phyloP scores from a whole-genome alignment of 2,329 filamentous ascomycete species.

The Cadophora luteo-olivacea region DNA sequence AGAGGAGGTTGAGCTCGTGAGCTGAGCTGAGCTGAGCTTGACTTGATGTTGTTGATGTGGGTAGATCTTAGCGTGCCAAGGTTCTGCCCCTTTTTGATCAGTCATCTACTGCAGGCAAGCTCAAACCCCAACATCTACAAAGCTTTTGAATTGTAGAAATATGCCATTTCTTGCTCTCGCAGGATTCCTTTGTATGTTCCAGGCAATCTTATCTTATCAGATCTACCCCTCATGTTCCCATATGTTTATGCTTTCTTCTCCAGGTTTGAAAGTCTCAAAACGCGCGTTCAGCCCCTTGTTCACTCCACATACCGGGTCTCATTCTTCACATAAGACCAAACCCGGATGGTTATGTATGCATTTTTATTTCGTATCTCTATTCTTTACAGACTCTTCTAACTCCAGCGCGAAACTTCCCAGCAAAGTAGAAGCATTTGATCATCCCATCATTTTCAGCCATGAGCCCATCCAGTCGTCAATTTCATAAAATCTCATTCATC shows the following conservation, averaged over 20 bases:
- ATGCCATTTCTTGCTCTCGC: no score
- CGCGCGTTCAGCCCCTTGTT: not conserved
- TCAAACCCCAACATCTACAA: not conserved
- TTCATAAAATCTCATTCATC: not conserved
- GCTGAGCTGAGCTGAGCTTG: not conserved
- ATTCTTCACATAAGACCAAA: not conserved
- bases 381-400: not conserved
- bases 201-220: not conserved
- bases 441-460: not conserved
- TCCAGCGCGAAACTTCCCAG: not conserved
- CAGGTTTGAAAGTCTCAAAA: not conserved
- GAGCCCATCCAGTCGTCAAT: not conserved
- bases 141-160: not conserved
- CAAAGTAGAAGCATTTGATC: not conserved
- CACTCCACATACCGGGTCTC: not conserved
- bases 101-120: not conserved
- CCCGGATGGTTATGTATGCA: not conserved
- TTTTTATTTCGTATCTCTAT: not conserved
- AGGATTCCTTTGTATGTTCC: not conserved
- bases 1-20: not conserved
- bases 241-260: not conserved
- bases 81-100: not conserved
- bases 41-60: conserved; percentile 1
- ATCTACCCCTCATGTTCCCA: not conserved
- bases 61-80: not conserved